A percentile compares a stretch with the other conserved stretches of the same genome.
Evolutionary conservation across 139 green algal species (phyloP).

Genomic region (Bryopsis sp.): DNA sequence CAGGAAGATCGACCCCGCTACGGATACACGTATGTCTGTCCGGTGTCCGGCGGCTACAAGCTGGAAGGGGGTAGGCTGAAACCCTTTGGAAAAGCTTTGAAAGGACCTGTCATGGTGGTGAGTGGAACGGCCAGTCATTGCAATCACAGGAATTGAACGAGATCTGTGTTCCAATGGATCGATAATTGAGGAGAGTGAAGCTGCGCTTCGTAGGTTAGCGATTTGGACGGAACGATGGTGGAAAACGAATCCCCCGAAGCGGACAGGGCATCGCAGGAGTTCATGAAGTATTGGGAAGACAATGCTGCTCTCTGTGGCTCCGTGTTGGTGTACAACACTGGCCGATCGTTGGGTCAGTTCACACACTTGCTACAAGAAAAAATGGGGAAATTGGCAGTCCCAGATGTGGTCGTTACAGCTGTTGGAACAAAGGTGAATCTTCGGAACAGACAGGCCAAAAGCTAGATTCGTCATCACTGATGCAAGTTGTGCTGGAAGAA

Average conservation of each 20-base stretch:
- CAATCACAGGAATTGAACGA: background rate
- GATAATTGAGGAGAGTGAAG: background rate
- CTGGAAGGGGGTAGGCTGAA: slow-evolving; percentile 39
- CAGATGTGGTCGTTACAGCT: slow-evolving; percentile 74
- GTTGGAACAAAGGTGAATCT: slow-evolving; percentile 82
- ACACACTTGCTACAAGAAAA: slow-evolving; percentile 57
- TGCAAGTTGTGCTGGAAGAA: no score
- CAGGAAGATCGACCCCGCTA: slow-evolving; percentile 27
- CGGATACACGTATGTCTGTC: slow-evolving; percentile 32
- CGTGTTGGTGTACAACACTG: slow-evolving; percentile 71
- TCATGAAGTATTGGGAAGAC: slow-evolving; percentile 72
- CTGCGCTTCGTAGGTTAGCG: slow-evolving; percentile 35
- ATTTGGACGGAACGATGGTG: slow-evolving; percentile 79
- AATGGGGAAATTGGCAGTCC: slow-evolving; percentile 52
- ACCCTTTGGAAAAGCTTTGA: slow-evolving; percentile 41
- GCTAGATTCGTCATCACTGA: no score
- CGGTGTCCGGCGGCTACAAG: slow-evolving; percentile 50
- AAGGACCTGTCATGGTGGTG: slow-evolving; percentile 54
- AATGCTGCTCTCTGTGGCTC: slow-evolving; percentile 44
- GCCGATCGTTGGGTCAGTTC: slow-evolving; percentile 68
- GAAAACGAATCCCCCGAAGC: slow-evolving; percentile 35
- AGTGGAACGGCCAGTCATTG: slow-evolving; percentile 9
- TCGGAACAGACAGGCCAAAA: no score
- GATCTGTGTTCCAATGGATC: background rate
- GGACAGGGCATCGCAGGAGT: slow-evolving; percentile 36